Evolutionary conservation across 371 early-diverging fungal genomes (phyloP).

Genomic region (Capniomyces stellatus): DNA sequence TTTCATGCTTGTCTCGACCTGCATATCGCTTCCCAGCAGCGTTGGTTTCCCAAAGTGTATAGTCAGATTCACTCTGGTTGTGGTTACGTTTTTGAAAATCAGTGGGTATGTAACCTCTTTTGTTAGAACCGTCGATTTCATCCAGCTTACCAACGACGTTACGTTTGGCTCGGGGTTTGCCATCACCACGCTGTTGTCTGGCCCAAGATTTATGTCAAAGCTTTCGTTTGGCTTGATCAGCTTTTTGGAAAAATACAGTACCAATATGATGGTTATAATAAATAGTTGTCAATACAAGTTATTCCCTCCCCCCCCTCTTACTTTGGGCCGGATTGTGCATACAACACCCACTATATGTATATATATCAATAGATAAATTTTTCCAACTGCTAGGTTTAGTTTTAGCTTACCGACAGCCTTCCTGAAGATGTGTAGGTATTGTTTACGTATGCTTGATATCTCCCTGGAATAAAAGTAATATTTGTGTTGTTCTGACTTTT

Average conservation of each 20-base stretch:
- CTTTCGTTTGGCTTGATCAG: not conserved
- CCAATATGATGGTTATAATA: no score
- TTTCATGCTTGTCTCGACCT: not conserved
- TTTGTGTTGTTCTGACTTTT: not conserved
- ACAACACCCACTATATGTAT: no score
- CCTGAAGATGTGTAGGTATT: not conserved
- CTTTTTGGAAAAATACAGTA: no score
- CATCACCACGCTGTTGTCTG: not conserved
- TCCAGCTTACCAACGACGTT: not conserved
- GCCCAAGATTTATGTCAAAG: not conserved
- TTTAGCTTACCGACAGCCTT: not conserved
- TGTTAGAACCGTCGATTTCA: not conserved
- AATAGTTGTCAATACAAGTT: no score
- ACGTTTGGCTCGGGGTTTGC: not conserved
- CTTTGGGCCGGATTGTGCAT: no score
- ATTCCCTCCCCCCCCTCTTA: no score
- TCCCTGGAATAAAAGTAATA: not conserved
- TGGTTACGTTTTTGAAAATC: not conserved
- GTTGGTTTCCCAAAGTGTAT: not conserved
- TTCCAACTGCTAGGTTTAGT: no score
- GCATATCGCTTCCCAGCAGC: not conserved
- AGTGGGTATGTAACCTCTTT: not conserved
- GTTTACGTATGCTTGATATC: not conserved
- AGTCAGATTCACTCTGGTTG: not conserved
- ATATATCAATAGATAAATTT: no score